Base-by-base conservation (phyloP, 371 early-diverging fungal genomes). In the Mucor plumbeus region DNA sequence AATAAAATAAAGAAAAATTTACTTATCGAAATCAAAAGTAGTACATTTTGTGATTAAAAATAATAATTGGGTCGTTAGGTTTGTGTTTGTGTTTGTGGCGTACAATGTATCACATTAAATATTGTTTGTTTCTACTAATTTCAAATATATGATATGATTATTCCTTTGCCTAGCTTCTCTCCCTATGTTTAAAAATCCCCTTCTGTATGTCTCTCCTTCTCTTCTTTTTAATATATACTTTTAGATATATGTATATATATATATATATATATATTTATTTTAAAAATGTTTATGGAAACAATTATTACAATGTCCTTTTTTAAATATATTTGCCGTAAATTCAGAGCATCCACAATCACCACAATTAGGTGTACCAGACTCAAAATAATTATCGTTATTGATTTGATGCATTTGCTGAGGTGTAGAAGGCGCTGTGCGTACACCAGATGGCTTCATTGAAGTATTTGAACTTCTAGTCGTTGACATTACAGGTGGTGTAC, bases 321-420 rank as follows among this genome's bases (percentile, higher is more conserved):
- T 88, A 74, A 92, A 90, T 38, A 87, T 76, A 72, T 91, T 88
- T 15, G 88, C 78, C 35, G 75, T 64, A 74, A 81, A 92, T 44
- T 90, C 91, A 35, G 79, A 61, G 72, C 92, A 92, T 4, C 88
- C 90, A 66, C 92, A 92, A 33, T 79, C 80, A 41, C 39, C 40
- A 54, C 71, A 71, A 44, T 39, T 34, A 13, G 40, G 31, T 36
- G 48, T 13, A n/a, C 9, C 14, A 35, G 48, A 47, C 33, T 59
- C 68, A 40, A 68, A 68, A 14, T 68, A 68, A 48, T 41, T 56
- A 9, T 43, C 40, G 8, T 15, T 54, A 33, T 21, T 38, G 0
- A 56, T 31, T 5, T 35, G 62, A 10, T 40, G 61, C 36, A 55
- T 17, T 15, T 61, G 65, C 7, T 48, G 21, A 19, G 70, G 70